Evolutionary conservation across 495 filamentous ascomycete genomes (phyloP).

Genomic region (Letharia lupina): DNA sequence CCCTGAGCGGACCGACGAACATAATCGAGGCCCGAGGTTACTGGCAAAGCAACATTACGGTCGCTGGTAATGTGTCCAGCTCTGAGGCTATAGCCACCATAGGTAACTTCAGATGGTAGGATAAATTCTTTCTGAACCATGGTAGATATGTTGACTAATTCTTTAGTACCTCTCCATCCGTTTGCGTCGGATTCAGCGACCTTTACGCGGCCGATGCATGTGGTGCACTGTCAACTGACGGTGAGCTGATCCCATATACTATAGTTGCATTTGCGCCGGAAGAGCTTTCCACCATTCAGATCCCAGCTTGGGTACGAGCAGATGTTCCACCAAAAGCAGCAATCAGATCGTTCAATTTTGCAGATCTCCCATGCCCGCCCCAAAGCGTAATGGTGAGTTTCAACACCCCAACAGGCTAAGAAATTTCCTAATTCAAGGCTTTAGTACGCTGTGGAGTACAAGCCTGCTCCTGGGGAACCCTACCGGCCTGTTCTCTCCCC

Average conservation of each 20-base stretch:
- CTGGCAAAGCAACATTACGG: background rate
- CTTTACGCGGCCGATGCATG: conserved; percentile 1
- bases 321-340: conserved; percentile 1
- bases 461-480: conserved; percentile 10
- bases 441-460: conserved; percentile 7
- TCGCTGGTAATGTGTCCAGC: background rate
- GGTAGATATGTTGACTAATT: background rate
- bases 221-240: conserved; percentile 2
- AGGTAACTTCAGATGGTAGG: background rate
- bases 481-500: conserved; percentile 10
- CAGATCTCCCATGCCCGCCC: conserved; percentile 14
- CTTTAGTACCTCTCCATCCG: conserved; percentile 4
- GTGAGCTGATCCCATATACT: background rate
- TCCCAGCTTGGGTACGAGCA: conserved; percentile 6
- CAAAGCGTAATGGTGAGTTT: conserved; percentile 7
- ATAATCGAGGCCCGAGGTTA: background rate
- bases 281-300: conserved; percentile 8
- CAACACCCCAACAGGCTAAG: background rate
- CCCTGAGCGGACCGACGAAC: background rate
- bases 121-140: background rate
- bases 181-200: conserved; percentile 11
- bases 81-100: background rate
- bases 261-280: conserved; percentile 5
- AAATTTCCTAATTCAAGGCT: background rate
- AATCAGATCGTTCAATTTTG: conserved; percentile 13